Evolutionary conservation across 176 grass and related monocot genomes (phyloP), one percentile per base, ranked within the genome.

Genomic region (Musa schizocarpa): DNA sequence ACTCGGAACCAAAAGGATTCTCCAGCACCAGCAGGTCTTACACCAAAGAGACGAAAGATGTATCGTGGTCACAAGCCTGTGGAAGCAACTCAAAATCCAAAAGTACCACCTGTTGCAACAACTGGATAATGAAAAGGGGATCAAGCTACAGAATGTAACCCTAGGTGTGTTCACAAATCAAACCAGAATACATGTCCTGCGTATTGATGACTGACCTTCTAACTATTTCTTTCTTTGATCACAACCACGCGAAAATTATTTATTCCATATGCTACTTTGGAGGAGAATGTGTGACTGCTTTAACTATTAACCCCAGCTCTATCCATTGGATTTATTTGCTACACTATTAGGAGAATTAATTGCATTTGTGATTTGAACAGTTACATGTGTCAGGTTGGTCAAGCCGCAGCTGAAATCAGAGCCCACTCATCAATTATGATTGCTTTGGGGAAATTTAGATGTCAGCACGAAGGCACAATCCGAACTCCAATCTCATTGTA

Each of bases 51-150:
- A 76, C 80, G 82, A 51, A 82, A 72, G 65, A 79, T 87, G 54
- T 84, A 87, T 70, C 95, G 82, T 81, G 73, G 73, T 24, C 84
- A 94, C 71, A 93, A 93, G 74, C 82, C 59, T n/a, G 58, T 82
- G 29, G 84, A 89, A 68, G 26, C 85, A 73, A 82, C 81, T 51
- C 82, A 89, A 78, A 80, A 79, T 48, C 52, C 80, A 74, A 93
- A 89, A 82, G 82, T 78, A 80, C 63, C 74, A 68, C 79, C 74
- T 74, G 80, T 84, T 74, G 80, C 81, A 57, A 57, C 81, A 58
- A 69, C 86, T 76, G 79, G 84, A 59, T 94, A 88, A 85, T 69
- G 75, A 66, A 16, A 10, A 62, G 8, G 21, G 25, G 14, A 53
- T 34, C 59, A 80, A 71, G 53, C 19, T 65, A 23, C 70, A 43